Conservation (phyloP, 441 rosid genomes). For the Mallotus japonicus region DNA sequence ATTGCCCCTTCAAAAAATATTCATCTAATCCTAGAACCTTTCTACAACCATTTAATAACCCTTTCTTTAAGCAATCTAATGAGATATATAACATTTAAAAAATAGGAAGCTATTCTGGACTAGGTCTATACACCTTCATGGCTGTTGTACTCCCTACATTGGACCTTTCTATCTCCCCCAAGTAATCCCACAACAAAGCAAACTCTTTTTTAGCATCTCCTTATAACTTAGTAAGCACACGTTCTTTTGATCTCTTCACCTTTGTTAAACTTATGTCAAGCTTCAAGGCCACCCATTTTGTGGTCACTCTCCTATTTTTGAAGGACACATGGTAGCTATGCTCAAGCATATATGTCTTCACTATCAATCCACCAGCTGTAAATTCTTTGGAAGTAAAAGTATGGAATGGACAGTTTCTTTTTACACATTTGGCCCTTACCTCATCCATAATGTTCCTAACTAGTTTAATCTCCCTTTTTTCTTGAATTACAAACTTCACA, state of each 20-base stretch:
- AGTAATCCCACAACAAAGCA: no score
- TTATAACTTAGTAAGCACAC: not conserved
- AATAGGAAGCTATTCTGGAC: no score
- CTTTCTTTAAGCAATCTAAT: not conserved
- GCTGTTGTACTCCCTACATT: no score
- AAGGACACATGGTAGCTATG: not conserved
- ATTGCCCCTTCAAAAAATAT: no score
- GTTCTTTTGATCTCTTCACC: not conserved
- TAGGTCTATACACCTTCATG: no score
- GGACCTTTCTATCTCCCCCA: no score
- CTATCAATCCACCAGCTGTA: not conserved
- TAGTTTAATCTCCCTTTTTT: not conserved
- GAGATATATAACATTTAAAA: no score
- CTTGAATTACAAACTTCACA: not conserved
- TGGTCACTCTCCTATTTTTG: not conserved
- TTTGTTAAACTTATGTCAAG: not conserved
- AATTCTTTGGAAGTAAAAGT: not conserved
- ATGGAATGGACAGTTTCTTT: not conserved
- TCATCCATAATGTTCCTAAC: not conserved
- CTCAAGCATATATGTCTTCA: not conserved
- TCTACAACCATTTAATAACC: not conserved
- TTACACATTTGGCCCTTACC: no score
- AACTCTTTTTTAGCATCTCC: not conserved
- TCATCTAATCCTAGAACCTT: not conserved
- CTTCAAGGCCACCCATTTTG: not conserved